A percentile compares a stretch with the other conserved stretches of the same genome.
Evolutionary conservation across 176 grass and related monocot genomes (phyloP).

Genomic region (Oryza nivara): DNA sequence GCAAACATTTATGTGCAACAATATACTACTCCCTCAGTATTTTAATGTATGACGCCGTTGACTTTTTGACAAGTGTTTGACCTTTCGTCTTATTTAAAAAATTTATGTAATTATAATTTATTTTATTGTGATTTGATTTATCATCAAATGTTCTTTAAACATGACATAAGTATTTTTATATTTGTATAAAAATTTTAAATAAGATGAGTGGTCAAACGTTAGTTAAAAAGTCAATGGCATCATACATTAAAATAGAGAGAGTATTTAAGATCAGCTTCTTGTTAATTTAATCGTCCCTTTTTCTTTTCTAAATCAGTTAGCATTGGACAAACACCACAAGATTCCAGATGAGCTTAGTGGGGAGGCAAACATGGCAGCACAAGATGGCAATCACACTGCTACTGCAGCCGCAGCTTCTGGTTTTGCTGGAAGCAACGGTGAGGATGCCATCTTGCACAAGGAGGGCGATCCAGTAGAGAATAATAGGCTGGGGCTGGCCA

Average conservation of each 20-base stretch:
- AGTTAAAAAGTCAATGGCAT: too few species aligned
- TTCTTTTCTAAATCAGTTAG: conserved; percentile 28
- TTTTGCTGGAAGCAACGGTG: conserved; percentile 13
- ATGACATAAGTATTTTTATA: too few species aligned
- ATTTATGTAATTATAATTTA: too few species aligned
- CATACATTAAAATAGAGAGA: too few species aligned
- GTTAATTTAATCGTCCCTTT: conserved; percentile 12
- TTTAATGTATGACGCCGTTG: too few species aligned
- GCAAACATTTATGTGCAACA: background rate
- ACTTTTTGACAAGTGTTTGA: too few species aligned
- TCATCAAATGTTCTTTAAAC: too few species aligned
- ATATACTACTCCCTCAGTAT: background rate
- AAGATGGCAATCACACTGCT: conserved; percentile 13
- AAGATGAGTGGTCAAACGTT: too few species aligned
- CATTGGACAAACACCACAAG: background rate
- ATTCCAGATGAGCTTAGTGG: conserved; percentile 7
- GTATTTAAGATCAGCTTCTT: background rate
- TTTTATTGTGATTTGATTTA: too few species aligned
- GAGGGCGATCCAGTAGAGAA: conserved; percentile 9
- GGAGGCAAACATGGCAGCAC: background rate
- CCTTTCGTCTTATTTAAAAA: too few species aligned
- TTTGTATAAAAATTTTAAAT: too few species aligned
- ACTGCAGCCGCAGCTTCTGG: background rate
- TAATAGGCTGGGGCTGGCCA: background rate
- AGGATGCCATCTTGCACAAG: background rate